Base-by-base conservation (phyloP, 225 moss, liverwort and hornwort species). In the Pleurozium schreberi region DNA sequence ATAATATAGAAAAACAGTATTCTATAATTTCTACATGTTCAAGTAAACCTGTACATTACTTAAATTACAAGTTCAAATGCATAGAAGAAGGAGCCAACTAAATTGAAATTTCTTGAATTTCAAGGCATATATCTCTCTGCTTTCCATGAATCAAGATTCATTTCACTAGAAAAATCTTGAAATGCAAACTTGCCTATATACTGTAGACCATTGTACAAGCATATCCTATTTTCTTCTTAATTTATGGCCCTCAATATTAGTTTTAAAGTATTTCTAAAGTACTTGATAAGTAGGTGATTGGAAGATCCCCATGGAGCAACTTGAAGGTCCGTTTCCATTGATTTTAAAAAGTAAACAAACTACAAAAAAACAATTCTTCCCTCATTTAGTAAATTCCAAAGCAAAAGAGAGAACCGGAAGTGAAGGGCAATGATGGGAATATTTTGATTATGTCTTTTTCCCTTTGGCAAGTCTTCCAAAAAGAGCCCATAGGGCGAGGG, bases 221-320 rank as follows among this genome's bases (percentile, higher is more conserved):
- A 75, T 52, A 3, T 0, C 23, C 2, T 15, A 55, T 10, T 0
- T 1, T 55, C 25, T 0, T 5, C 14, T 15, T 53, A 15, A 15
- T 38, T 25, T 55, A 55, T 38, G 55, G 1, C 10, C 26, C 1
- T 38, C 3, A 22, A 15, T 53, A 6, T 15, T 38, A 36, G 2
- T 23, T 38, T 15, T 5, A 38, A 0, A 38, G 9, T 0, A 36
- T 10, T 2, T 38, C 5, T 38, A 8, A 38, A 38, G 0, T n/a
- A 4, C 38, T 55, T 1, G 1, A 1, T 0, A 1, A 0, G 9
- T 21, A 1, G 25, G 2, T 6, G 10, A 38, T 0, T 78, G 0
- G 2, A 58, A 40, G 7, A 40, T 79, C 8, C 5, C 1, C 26
- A 25, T 0, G 0, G 25, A 14, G 3, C 0, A 55, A 0, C 14